phyloP scores from a whole-genome alignment of 2,329 filamentous ascomycete species.

The Myrmaecium sp. region DNA sequence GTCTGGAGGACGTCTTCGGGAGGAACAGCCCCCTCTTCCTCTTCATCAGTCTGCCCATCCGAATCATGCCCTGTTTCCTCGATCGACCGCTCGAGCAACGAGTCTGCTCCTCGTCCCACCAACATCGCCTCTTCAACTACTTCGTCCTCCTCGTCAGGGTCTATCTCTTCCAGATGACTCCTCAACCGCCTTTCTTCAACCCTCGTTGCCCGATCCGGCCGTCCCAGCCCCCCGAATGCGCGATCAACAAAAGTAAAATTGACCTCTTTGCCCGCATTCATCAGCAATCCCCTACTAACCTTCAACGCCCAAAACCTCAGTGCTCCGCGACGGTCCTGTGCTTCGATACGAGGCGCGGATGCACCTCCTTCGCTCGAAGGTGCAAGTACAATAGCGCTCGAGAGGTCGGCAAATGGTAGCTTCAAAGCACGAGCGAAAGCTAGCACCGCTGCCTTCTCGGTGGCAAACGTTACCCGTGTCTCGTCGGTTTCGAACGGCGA shows the following conservation, averaged over 20 bases:
- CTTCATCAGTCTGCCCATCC: conserved; percentile 12
- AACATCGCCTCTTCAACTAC: conserved; percentile 12
- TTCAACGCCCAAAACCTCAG: conserved; percentile 41
- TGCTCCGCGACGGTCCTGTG: conserved; percentile 28
- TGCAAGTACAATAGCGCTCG: conserved; percentile 17
- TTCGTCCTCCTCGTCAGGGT: conserved; percentile 26
- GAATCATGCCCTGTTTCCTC: conserved; percentile 6
- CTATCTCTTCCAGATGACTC: conserved; percentile 29
- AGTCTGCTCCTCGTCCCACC: conserved; percentile 1
- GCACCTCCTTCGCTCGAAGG: conserved; percentile 6
- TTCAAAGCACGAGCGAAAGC: conserved; percentile 38
- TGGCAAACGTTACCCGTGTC: conserved; percentile 32
- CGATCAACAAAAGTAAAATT: conserved; percentile 41
- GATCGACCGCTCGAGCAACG: not conserved
- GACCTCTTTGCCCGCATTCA: conserved; percentile 38
- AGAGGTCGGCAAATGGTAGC: conserved; percentile 35
- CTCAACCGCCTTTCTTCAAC: conserved; percentile 24
- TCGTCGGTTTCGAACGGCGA: conserved; percentile 41
- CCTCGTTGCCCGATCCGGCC: conserved; percentile 20
- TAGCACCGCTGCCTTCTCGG: conserved; percentile 37
- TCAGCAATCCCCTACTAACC: conserved; percentile 41
- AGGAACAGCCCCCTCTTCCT: conserved; percentile 4
- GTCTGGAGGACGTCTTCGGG: conserved; percentile 8
- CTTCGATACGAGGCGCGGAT: conserved; percentile 9
- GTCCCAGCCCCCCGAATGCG: conserved; percentile 43